These are phyloP conservation scores for Vitis hybrid DNA, from an alignment of 177 flowering plant species.

Conservation along the genomic window DNA sequence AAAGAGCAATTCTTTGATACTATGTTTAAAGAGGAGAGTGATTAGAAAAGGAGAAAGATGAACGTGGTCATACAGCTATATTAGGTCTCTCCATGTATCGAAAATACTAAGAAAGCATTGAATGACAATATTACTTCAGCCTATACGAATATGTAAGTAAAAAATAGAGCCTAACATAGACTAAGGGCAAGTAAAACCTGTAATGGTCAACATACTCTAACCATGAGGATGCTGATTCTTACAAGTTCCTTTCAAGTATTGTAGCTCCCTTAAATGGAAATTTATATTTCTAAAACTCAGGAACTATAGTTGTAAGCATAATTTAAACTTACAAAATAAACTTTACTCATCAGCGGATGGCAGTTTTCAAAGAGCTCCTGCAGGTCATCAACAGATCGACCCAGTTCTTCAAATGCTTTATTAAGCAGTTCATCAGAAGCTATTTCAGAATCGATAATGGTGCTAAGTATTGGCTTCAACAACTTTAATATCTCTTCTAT, in stretches of 20 bases:
- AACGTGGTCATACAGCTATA: too few species aligned
- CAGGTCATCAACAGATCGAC: constrained; percentile 54
- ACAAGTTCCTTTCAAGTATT: background rate
- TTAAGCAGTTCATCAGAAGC: constrained; percentile 50
- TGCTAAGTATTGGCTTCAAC: constrained; percentile 67
- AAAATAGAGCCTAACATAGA: too few species aligned
- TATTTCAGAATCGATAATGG: constrained; percentile 49
- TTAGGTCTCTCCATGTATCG: too few species aligned
- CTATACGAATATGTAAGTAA: too few species aligned
- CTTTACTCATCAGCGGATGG: constrained; percentile 76
- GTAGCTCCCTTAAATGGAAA: background rate
- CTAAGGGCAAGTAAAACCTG: too few species aligned
- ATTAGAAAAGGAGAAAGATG: too few species aligned
- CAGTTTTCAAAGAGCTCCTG: constrained; percentile 64
- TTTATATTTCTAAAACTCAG: too few species aligned
- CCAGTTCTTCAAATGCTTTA: constrained; percentile 55
- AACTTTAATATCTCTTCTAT: constrained; percentile 70
- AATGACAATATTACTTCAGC: too few species aligned
- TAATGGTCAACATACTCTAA: background rate
- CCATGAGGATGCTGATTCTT: background rate
- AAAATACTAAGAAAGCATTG: too few species aligned
- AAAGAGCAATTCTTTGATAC: too few species aligned
- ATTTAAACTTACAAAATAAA: constrained; percentile 69
- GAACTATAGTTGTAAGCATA: background rate
- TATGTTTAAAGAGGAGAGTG: too few species aligned